Percentiles rank a stretch among this genome's conserved stretches.
Conservation (phyloP, 2,329 filamentous ascomycete species). For the Claviceps capensis region DNA sequence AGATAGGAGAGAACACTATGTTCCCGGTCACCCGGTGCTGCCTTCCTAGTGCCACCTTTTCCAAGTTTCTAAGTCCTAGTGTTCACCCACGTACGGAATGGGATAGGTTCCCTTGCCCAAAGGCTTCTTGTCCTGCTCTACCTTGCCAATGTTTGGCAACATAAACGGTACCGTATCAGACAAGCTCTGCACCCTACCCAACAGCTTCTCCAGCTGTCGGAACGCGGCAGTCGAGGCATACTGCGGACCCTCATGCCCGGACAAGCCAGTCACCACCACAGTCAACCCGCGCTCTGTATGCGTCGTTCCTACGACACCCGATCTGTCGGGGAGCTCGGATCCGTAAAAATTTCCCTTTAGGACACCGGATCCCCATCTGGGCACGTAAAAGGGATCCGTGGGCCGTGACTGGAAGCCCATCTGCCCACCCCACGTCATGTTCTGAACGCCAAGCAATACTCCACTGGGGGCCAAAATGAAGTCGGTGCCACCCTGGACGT, state of each 20-base stretch:
- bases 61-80: background rate
- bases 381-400: constrained; percentile 52
- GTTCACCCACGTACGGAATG: constrained; percentile 8
- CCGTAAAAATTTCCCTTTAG: constrained; percentile 34
- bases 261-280: constrained; percentile 47
- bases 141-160: constrained; percentile 9
- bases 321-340: constrained; percentile 36
- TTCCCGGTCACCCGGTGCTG: too few species aligned
- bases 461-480: constrained; percentile 55
- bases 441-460: constrained; percentile 59
- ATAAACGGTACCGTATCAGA: constrained; percentile 25
- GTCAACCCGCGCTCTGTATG: constrained; percentile 67
- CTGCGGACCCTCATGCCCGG: constrained; percentile 56
- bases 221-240: constrained; percentile 57
- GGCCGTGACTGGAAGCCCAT: constrained; percentile 56
- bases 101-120: constrained; percentile 13
- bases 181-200: constrained; percentile 53
- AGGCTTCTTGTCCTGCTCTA: constrained; percentile 8
- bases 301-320: constrained; percentile 54
- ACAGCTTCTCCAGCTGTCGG: constrained; percentile 59
- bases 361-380: constrained; percentile 17
- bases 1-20: too few species aligned
- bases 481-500: constrained; percentile 59
- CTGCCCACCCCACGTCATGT: constrained; percentile 65
- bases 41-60: too few species aligned